Evolutionary conservation across 106 monocot species (phyloP), one percentile per base, ranked within the genome.

Genomic region (Dendrobium huoshanense): DNA sequence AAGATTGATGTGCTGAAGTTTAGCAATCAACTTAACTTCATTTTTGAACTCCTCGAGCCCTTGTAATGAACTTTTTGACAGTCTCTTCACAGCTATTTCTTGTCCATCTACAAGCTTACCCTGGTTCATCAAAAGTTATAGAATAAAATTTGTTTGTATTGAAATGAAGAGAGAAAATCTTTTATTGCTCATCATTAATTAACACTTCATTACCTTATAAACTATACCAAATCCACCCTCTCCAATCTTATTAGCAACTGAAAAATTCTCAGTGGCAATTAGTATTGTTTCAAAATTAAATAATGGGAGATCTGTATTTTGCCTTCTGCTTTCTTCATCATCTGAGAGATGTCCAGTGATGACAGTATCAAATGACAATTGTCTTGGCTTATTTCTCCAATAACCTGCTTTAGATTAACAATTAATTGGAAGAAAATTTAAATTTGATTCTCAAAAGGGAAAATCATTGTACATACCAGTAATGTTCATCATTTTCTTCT

Each of bases 1-100:
- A 2, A 91, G 81, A 49, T 89, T 91, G 27, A 86, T 80, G 49
- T 91, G 91, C 59, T 91, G 88, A 41, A 92, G 68, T 33, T 92
- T 92, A 5, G 89, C 87, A 22, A 92, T 87, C 18, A 92, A 58
- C 2, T 65, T 84, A 45, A 92, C 81, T 72, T 92, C 92, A 77
- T 85, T 89, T 78, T 92, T 89, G 79, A 89, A 92, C 79, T 92
- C 87, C 49, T 87, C 85, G 9, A 83, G 47, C 6, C 92, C 92
- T 82, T 92, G 92, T 5, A 85, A 85, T 15, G 92, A 89, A 47
- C 75, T 80, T 8, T 43, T 78, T 0, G 92, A 92, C 0, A 92
- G 85, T 51, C 87, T 87, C 56, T 92, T 92, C 6, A 92, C 87
- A 2, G 92, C 92, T 41, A 92, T 79, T 43, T 79, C 48, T 25